Evolutionary conservation across 805 yeast species (phyloP), one percentile per base, ranked within the genome.

Genomic region (Alloascoidea hylecoeti): DNA sequence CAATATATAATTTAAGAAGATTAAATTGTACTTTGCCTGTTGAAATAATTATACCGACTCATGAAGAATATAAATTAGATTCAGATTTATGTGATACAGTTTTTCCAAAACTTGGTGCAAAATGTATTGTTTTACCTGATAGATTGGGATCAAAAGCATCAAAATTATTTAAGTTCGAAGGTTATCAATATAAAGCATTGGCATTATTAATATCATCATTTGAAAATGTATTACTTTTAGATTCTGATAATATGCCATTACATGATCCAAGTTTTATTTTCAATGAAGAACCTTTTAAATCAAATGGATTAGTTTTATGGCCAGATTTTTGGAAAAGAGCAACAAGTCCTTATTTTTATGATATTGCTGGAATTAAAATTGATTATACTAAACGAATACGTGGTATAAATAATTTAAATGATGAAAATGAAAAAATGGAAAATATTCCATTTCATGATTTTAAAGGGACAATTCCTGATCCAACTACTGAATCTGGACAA

Each of bases 321-420:
- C 94, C 94, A 1, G 95, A 84, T 56, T 84, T 75, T 55, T 84
- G 95, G 95, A 71, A 78, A 55, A 67, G 95, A 45, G 75, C 88
- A 4, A 81, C 88, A 1, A 70, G 82, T 1, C 94, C 95, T 4
- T 58, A 60, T 30, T 78, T 69, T 48, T 84, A 79, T 54, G 69
- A 72, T 18, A 74, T 84, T 45, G 83, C 83, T 0, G 81, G 74
- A 2, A 60, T 74, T 9, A 46, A 58, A 37, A 58, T 74, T 1
- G 66, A 69, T 18, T n/a, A n/a, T n/a, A n/a, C n/a, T n/a, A 47
- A 50, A 35, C 60, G 47, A 50, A 67, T 51, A 12, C 49, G 52
- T n/a, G 57, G 56, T 44, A n/a, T n/a, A n/a, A n/a, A n/a, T n/a
- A n/a, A n/a, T n/a, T n/a, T n/a, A n/a, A n/a, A n/a, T n/a, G 41